Evolutionary conservation across 257 asterid species (phyloP).

Genomic region (Solanum sejunctum): DNA sequence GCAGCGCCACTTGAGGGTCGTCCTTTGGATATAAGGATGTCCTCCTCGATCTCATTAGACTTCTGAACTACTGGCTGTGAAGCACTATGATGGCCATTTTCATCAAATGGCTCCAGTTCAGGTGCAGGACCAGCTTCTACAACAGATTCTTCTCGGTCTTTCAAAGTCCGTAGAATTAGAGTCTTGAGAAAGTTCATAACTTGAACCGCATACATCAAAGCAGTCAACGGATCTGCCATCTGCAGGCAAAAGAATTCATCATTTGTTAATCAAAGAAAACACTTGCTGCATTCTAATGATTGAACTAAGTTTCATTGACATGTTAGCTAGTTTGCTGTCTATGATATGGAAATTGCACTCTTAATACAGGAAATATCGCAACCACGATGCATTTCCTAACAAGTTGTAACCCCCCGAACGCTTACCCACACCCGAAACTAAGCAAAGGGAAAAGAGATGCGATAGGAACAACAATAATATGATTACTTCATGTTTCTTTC

Average conservation of each 20-base stretch:
- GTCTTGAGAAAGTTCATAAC: conserved; percentile 70
- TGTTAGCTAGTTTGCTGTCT: not conserved
- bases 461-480: not conserved
- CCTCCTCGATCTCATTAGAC: conserved; percentile 1
- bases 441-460: not conserved
- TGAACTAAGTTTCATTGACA: not conserved
- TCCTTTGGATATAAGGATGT: not conserved
- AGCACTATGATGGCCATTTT: conserved; percentile 21
- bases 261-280: not conserved
- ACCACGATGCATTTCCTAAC: not conserved
- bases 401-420: not conserved
- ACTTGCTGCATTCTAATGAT: not conserved
- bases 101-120: conserved; percentile 29
- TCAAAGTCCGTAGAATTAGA: conserved; percentile 32
- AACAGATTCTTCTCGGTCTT: conserved; percentile 37
- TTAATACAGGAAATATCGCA: not conserved
- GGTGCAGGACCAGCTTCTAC: conserved; percentile 19
- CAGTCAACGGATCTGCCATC: conserved; percentile 74
- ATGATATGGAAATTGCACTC: not conserved
- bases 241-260: conserved; percentile 13
- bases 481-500: not conserved
- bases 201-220: conserved; percentile 61
- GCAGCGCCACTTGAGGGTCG: not conserved
- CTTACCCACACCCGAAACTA: not conserved
- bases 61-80: not conserved